phyloP scores from a whole-genome alignment of 1,139 yeast species.

The Nakaseomyces bracarensis region DNA sequence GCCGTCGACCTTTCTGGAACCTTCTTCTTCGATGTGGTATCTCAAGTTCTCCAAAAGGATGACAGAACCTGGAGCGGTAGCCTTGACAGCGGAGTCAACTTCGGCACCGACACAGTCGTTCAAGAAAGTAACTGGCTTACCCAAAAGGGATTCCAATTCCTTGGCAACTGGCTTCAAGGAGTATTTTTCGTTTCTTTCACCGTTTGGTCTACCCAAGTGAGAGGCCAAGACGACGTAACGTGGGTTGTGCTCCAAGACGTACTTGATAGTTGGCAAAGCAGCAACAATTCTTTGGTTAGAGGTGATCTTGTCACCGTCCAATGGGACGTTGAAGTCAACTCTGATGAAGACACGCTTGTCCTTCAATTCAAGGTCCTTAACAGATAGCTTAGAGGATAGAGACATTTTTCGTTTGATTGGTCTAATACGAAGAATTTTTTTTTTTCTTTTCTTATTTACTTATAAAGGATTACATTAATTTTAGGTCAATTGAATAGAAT shows the following conservation, averaged over 20 bases:
- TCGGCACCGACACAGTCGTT: slow-evolving; percentile 82
- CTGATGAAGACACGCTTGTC: slow-evolving; percentile 93
- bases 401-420: slow-evolving; percentile 47
- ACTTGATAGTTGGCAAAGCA: slow-evolving; percentile 92
- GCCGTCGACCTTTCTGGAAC: slow-evolving; percentile 83
- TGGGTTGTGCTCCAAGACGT: slow-evolving; percentile 83
- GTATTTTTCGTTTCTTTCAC: slow-evolving; percentile 72
- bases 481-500: no score
- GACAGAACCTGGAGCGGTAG: slow-evolving; percentile 54
- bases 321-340: slow-evolving; percentile 96
- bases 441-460: not conserved
- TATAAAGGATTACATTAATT: no score
- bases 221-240: slow-evolving; percentile 86
- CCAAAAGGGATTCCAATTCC: slow-evolving; percentile 70
- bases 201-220: slow-evolving; percentile 97
- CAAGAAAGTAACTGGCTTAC: slow-evolving; percentile 65
- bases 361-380: slow-evolving; percentile 75
- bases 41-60: slow-evolving; percentile 91
- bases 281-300: slow-evolving; percentile 98
- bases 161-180: slow-evolving; percentile 86
- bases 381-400: slow-evolving; percentile 82
- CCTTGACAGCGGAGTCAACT: slow-evolving; percentile 68
- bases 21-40: slow-evolving; percentile 95
- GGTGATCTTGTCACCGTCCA: slow-evolving; percentile 91
- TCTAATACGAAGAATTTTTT: not conserved